Conservation (phyloP, 345 rosid species). For the Camelina laxa region DNA sequence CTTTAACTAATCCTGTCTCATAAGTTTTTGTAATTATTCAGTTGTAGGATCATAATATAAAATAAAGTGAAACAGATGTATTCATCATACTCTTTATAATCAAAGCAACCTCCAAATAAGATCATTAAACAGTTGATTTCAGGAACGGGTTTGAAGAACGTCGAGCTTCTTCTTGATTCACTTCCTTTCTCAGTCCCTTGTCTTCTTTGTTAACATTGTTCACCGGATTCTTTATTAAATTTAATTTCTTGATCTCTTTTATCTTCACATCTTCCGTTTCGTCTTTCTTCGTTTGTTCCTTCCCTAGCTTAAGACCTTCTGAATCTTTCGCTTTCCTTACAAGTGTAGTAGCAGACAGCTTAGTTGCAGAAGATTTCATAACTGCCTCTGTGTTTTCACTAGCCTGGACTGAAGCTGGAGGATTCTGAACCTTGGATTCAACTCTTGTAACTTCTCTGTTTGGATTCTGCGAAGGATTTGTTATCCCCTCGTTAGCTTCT, state of each 20-base stretch:
- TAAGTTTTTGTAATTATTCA: neutral
- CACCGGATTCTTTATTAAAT: slow-evolving; percentile 40
- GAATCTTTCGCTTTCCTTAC: slow-evolving; percentile 51
- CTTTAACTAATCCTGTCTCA: neutral
- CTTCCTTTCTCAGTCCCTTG: slow-evolving; percentile 37
- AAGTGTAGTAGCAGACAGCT: slow-evolving; percentile 55
- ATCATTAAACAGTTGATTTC: slow-evolving; percentile 52
- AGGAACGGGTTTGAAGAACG: slow-evolving; percentile 61
- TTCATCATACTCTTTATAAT: neutral
- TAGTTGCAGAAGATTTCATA: slow-evolving; percentile 42
- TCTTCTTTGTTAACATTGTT: slow-evolving; percentile 37
- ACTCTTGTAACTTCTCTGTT: slow-evolving; percentile 22
- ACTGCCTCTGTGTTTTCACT: slow-evolving; percentile 47
- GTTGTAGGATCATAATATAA: slow-evolving; percentile 23
- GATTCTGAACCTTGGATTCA: slow-evolving; percentile 41
- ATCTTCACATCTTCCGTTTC: slow-evolving; percentile 30
- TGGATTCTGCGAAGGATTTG: slow-evolving; percentile 30
- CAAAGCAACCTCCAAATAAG: slow-evolving; percentile 6
- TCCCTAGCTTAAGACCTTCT: slow-evolving; percentile 44
- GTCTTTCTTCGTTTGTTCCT: slow-evolving; percentile 43
- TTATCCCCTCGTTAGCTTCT: slow-evolving; percentile 48
- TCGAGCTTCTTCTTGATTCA: slow-evolving; percentile 35
- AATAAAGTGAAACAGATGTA: slow-evolving; percentile 25
- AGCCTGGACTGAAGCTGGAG: slow-evolving; percentile 37
- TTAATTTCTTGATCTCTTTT: slow-evolving; percentile 33